A percentile compares a stretch with the other conserved stretches of the same genome.
phyloP scores from a whole-genome alignment of 78 protist genomes.

The Monosiga brevicollis region DNA sequence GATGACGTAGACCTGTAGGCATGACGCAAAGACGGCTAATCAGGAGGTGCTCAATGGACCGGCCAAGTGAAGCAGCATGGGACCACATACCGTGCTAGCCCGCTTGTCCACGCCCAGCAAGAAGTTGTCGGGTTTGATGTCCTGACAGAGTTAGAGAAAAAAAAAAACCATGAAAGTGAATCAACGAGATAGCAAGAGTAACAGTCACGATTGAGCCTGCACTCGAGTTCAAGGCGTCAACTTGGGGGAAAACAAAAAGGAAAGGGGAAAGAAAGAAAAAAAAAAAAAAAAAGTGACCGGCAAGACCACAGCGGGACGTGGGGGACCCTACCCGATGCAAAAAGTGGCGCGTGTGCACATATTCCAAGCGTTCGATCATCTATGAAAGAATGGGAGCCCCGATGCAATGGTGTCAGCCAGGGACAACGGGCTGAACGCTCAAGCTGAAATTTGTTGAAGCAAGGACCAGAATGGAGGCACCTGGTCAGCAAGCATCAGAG shows the following conservation, averaged over 20 bases:
- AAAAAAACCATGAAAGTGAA: conserved; percentile 77
- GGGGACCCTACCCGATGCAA: no score
- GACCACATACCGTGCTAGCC: conserved; percentile 17
- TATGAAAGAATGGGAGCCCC: no score
- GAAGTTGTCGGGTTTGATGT: conserved; percentile 92
- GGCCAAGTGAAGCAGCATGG: no score
- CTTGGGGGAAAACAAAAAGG: not conserved
- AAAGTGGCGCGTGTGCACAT: no score
- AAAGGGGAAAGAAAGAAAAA: not conserved
- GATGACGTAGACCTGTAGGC: conserved; percentile 56
- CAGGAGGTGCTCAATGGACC: no score
- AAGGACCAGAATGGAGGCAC: no score
- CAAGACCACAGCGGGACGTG: not conserved
- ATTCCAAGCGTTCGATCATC: no score
- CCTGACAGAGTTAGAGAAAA: conserved; percentile 93
- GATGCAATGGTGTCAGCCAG: no score
- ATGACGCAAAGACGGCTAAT: no score
- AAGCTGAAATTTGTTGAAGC: no score
- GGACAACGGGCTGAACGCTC: no score
- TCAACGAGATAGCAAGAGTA: conserved; percentile 13
- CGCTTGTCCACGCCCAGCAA: conserved; percentile 83
- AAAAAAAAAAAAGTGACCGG: not conserved
- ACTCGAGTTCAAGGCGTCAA: not conserved
- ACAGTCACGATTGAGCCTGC: not conserved
- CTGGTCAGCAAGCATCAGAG: conserved; percentile 90